phyloP scores from a whole-genome alignment of 2,329 filamentous ascomycete genomes.

The Trichoderma koningiopsis region DNA sequence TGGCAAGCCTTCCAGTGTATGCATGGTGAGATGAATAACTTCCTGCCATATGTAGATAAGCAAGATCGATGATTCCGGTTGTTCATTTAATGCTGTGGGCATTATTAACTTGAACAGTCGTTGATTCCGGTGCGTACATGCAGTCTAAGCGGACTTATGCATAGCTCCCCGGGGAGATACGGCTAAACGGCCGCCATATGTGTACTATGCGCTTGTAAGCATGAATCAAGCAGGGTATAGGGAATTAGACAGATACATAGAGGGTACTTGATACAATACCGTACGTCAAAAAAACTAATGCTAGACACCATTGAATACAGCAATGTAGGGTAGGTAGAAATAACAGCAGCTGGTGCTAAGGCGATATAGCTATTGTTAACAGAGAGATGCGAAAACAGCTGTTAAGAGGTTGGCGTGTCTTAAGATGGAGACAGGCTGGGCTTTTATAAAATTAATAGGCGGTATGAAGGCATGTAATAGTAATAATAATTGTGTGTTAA shows the following conservation, averaged over 20 bases:
- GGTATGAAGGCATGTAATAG: neutral
- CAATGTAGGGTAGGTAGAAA: neutral
- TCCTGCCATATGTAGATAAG: neutral
- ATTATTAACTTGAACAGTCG: neutral
- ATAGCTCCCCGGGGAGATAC: neutral
- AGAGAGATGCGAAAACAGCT: neutral
- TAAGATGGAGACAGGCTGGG: neutral
- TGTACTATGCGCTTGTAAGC: neutral
- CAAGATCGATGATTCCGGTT: neutral
- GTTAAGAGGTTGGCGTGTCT: too few relatives aligned
- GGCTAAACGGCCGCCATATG: neutral
- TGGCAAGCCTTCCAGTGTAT: neutral
- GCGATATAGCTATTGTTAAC: neutral
- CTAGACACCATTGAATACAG: neutral
- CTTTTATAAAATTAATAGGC: neutral
- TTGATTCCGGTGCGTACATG: neutral
- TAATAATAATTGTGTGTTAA: neutral
- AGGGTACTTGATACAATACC: neutral
- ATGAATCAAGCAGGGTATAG: neutral
- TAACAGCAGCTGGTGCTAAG: neutral
- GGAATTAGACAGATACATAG: neutral
- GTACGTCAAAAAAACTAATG: neutral
- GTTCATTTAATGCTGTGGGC: neutral
- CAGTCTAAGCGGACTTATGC: neutral
- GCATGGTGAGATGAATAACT: neutral